A percentile compares a stretch with the other conserved stretches of the same genome.
These are phyloP conservation scores for Nicotiana attenuata DNA, from an alignment of 257 asterid species.

Conservation along the genomic window DNA sequence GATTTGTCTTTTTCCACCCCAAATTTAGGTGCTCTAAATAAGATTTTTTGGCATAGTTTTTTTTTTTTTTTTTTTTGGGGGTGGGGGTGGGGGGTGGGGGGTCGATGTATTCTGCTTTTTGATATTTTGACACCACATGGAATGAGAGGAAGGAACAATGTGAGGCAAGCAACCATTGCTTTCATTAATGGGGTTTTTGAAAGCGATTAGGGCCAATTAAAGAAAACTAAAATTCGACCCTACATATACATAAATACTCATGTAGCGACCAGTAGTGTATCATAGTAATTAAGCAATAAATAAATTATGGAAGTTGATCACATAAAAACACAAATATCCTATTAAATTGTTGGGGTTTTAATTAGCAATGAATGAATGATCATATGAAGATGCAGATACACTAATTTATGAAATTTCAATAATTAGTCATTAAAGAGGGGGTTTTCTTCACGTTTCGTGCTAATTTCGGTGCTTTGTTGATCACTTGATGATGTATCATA, in stretches of 20 bases:
- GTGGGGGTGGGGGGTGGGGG: too few species aligned
- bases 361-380: background rate
- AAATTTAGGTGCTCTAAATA: too few species aligned
- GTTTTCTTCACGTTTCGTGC: background rate
- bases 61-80: too few species aligned
- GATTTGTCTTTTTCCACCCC: background rate
- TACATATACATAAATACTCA: background rate
- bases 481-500: background rate
- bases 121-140: background rate
- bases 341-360: background rate
- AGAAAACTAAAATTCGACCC: background rate
- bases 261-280: background rate
- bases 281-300: background rate
- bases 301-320: background rate
- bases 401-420: background rate
- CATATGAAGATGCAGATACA: background rate
- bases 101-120: background rate
- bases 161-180: background rate
- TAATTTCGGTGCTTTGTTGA: background rate
- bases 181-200: background rate
- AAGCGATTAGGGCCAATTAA: background rate
- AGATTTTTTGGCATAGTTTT: too few species aligned
- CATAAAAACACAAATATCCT: background rate
- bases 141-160: background rate
- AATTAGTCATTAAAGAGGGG: background rate